These are phyloP conservation scores for Volvariella volvacea DNA, from an alignment of 1,284 basidiomycete genomes.

Conservation along the genomic window DNA sequence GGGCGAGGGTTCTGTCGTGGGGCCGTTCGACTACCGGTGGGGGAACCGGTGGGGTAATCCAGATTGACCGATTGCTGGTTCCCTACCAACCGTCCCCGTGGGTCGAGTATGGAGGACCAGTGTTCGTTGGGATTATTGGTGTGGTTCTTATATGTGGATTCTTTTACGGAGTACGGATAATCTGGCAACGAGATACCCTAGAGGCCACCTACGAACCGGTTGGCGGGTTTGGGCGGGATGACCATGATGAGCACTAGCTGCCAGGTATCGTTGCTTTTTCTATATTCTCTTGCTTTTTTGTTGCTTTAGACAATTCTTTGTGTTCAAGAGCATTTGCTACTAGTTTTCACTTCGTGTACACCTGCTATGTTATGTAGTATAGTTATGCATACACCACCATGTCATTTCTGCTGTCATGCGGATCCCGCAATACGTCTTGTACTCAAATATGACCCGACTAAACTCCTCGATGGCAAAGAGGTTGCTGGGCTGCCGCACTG, in stretches of 20 bases:
- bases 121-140: constrained; percentile 50
- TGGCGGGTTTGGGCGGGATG: constrained; percentile 67
- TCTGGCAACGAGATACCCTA: constrained; percentile 68
- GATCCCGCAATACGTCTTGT: too few relatives aligned
- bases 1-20: constrained; percentile 73
- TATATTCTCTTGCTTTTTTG: background rate
- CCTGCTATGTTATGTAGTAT: background rate
- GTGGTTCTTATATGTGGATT: constrained; percentile 56
- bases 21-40: constrained; percentile 73
- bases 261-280: background rate
- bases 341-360: background rate
- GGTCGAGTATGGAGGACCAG: constrained; percentile 60
- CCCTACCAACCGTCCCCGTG: constrained; percentile 88
- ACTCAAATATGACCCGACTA: too few relatives aligned
- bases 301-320: background rate
- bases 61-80: constrained; percentile 77
- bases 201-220: constrained; percentile 83
- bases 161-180: constrained; percentile 58
- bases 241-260: constrained; percentile 31
- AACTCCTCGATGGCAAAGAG: too few relatives aligned
- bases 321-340: background rate
- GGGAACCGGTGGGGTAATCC: constrained; percentile 79
- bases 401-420: too few relatives aligned
- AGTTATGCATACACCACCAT: too few relatives aligned
- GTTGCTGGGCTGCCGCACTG: too few relatives aligned